Evolutionary conservation across 139 green algal genomes (phyloP).

Genomic region (Yamagishiella unicocca): DNA sequence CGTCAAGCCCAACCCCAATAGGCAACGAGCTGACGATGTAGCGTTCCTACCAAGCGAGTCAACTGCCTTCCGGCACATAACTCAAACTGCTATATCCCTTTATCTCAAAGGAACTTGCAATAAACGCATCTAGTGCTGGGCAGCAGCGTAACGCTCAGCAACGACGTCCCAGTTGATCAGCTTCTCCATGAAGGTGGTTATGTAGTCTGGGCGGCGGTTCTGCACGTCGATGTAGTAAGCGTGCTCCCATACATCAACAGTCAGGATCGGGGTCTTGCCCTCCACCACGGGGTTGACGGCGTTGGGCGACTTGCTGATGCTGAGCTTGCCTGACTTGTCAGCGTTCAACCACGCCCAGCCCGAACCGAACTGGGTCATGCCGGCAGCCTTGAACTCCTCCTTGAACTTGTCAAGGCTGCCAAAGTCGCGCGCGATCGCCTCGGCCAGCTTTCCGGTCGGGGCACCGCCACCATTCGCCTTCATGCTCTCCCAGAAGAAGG

Average conservation of each 20-base stretch:
- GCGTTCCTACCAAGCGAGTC: too few relatives aligned
- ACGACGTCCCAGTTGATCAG: slow-evolving; percentile 91
- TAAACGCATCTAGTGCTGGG: slow-evolving; percentile 3
- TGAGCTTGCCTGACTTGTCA: slow-evolving; percentile 86
- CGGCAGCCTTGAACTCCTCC: slow-evolving; percentile 87
- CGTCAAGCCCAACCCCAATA: too few relatives aligned
- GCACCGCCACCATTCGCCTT: slow-evolving; percentile 82
- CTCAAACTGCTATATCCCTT: too few relatives aligned
- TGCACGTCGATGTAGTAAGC: slow-evolving; percentile 71
- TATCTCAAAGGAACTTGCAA: too few relatives aligned
- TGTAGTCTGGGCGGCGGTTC: slow-evolving; percentile 84
- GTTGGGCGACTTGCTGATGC: slow-evolving; percentile 95
- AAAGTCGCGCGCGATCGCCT: slow-evolving; percentile 91
- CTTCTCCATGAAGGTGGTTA: slow-evolving; percentile 88
- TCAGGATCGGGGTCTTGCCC: slow-evolving; percentile 89
- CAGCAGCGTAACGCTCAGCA: slow-evolving; percentile 63
- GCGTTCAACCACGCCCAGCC: slow-evolving; percentile 94
- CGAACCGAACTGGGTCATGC: slow-evolving; percentile 86
- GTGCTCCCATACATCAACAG: slow-evolving; percentile 96
- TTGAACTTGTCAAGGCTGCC: slow-evolving; percentile 92
- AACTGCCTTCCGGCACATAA: too few relatives aligned
- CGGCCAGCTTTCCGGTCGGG: slow-evolving; percentile 80
- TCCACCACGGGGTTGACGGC: slow-evolving; percentile 87
- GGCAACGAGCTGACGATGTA: too few relatives aligned
- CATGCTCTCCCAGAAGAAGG: slow-evolving; percentile 96